phyloP scores from a whole-genome alignment of 495 filamentous ascomycete species.

The Annulohypoxylon nitens region DNA sequence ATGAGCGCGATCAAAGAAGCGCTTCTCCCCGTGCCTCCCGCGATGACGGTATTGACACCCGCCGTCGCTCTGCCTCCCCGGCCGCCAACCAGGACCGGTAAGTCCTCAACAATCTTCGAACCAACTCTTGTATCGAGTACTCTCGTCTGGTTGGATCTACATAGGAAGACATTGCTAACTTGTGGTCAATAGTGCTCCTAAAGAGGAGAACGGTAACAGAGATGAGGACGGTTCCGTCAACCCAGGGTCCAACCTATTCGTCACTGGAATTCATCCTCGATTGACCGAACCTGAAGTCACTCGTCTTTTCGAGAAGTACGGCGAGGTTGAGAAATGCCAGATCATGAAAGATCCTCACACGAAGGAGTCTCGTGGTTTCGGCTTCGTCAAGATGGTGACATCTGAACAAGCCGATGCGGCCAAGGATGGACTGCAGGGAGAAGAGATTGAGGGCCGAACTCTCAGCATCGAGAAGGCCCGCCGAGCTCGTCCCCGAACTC shows the following conservation, averaged over 20 bases:
- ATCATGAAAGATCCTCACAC: conserved; percentile 99
- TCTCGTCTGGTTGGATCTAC: not conserved
- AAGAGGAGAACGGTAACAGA: conserved; percentile 65
- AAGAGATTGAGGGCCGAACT: conserved; percentile 94
- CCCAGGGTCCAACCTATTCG: conserved; percentile 97
- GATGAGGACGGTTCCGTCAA: conserved; percentile 86
- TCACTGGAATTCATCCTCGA: conserved; percentile 97
- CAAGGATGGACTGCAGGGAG: conserved; percentile 95
- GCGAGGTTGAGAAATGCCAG: conserved; percentile 97
- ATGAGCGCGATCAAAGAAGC: conserved; percentile 85
- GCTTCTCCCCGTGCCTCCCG: conserved; percentile 84
- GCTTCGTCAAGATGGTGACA: conserved; percentile 98
- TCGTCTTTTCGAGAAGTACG: conserved; percentile 97
- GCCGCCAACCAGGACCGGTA: conserved; percentile 79
- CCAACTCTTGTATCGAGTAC: not conserved
- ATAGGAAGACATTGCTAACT: conserved; percentile 8
- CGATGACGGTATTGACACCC: conserved; percentile 75
- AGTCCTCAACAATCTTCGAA: conserved; percentile 49
- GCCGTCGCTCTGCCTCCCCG: conserved; percentile 83
- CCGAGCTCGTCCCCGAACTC: conserved; percentile 91
- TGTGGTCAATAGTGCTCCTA: conserved; percentile 57
- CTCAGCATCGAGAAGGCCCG: conserved; percentile 99
- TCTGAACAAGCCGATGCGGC: conserved; percentile 94
- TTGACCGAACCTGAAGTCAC: conserved; percentile 91
- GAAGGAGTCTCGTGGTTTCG: conserved; percentile 98